A percentile compares a stretch with the other conserved stretches of the same genome.
Evolutionary conservation across 495 filamentous ascomycete genomes (phyloP).

Genomic region (Immersiella caudata): DNA sequence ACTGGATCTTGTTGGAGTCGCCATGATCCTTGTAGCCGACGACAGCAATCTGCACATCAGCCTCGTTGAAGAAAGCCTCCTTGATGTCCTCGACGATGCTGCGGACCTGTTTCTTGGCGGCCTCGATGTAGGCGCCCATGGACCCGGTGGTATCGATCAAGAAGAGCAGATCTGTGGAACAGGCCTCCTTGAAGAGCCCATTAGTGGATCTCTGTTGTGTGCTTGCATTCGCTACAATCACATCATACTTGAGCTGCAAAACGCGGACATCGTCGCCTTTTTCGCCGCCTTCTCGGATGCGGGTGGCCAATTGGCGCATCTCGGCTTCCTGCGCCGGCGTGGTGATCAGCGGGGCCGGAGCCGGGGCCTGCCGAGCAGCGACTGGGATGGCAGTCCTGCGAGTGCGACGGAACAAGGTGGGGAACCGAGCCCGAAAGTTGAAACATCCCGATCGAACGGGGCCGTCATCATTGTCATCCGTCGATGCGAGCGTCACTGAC

Average conservation of each 20-base stretch:
- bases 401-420: neutral
- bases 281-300: neutral
- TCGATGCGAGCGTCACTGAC: neutral
- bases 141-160: constrained; percentile 45
- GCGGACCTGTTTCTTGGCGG: constrained; percentile 41
- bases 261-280: constrained; percentile 23
- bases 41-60: constrained; percentile 46
- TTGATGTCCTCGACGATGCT: constrained; percentile 42
- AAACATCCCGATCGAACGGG: neutral
- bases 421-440: neutral
- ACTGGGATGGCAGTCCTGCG: neutral
- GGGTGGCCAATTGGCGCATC: neutral
- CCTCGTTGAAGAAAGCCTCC: constrained; percentile 40
- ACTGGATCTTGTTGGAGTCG: constrained; percentile 36
- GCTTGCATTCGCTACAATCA: constrained; percentile 20
- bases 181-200: constrained; percentile 38
- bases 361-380: neutral
- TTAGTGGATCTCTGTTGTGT: constrained; percentile 16
- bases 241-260: constrained; percentile 30
- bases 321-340: constrained; percentile 2
- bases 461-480: neutral
- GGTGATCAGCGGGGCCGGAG: neutral
- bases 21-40: constrained; percentile 45
- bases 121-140: constrained; percentile 38
- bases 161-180: constrained; percentile 44